Evolutionary conservation across 345 rosid genomes (phyloP), one percentile per base, ranked within the genome.

Genomic region (Cardiospermum halicacabum): DNA sequence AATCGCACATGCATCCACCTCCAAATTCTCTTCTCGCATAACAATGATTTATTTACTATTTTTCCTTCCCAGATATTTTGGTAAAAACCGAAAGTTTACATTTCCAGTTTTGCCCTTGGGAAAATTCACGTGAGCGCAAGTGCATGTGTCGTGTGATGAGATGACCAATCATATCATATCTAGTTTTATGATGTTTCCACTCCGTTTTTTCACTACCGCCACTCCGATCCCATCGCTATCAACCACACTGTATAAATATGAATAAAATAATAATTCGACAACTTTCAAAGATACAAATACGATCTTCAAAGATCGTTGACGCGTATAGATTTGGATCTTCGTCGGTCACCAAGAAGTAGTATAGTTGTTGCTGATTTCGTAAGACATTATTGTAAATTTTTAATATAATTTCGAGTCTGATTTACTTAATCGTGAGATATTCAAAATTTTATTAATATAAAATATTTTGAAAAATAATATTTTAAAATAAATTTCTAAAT

Each of bases 291-390:
- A 3, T 34, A 3, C 4, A 34, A 3, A 3, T 34, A 3, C 2
- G 1, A n/a, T 12, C 1, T 36, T 57, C 61, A 21, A 21, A 36
- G 24, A 47, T 47, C 11, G 40, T 60, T 43, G 65, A 62, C 27
- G 21, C 40, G n/a, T 7, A 42, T 26, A 1, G 5, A 7, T 13
- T 2, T 60, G 16, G 12, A 34, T 7, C 43, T 34, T 60, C 64
- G 15, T 60, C 4, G 64, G 34, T 60, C 34, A 60, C 53, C 64
- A 40, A 18, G 34, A 36, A 47, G 24, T 11, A 28, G n/a, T 36
- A 58, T 31, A 58, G 7, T 11, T 34, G 10, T 4, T 34, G 36
- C 36, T 32, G 7, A 7, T 32, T 32, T 32, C 36, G n/a, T n/a
- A n/a, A n/a, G n/a, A n/a, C n/a, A n/a, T n/a, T n/a, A n/a, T n/a